Evolutionary conservation across 345 rosid genomes (phyloP).

Genomic region (Eutrema japonicum): DNA sequence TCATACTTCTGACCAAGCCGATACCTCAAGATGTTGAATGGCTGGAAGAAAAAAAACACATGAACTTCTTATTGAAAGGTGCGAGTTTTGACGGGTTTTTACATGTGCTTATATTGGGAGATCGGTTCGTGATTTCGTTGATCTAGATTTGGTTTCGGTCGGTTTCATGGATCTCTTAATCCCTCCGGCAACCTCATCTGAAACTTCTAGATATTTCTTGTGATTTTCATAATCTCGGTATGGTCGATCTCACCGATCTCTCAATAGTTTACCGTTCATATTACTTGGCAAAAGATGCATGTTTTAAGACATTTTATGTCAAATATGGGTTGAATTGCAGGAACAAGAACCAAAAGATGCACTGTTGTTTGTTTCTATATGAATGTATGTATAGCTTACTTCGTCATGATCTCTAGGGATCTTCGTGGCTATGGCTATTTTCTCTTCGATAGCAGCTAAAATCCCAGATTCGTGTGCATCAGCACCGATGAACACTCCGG

Average conservation of each 20-base stretch:
- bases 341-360: background rate
- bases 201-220: too few relatives aligned
- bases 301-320: too few relatives aligned
- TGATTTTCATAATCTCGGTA: too few relatives aligned
- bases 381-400: conserved; percentile 43
- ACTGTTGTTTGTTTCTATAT: background rate
- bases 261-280: too few relatives aligned
- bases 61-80: background rate
- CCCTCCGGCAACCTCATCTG: too few relatives aligned
- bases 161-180: too few relatives aligned
- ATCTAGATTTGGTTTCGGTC: too few relatives aligned
- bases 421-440: conserved; percentile 64
- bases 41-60: conserved; percentile 40
- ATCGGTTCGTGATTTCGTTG: too few relatives aligned
- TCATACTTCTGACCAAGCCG: conserved; percentile 75
- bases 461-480: conserved; percentile 56
- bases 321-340: too few relatives aligned
- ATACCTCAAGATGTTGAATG: conserved; percentile 77
- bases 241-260: too few relatives aligned
- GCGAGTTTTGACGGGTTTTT: too few relatives aligned
- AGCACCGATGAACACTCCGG: conserved; percentile 60
- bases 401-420: conserved; percentile 60
- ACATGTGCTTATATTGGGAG: too few relatives aligned
- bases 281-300: background rate
- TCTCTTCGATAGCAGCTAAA: conserved; percentile 61